phyloP scores from a whole-genome alignment of 176 grass and related monocot genomes.

The Phoenix roebelenii region DNA sequence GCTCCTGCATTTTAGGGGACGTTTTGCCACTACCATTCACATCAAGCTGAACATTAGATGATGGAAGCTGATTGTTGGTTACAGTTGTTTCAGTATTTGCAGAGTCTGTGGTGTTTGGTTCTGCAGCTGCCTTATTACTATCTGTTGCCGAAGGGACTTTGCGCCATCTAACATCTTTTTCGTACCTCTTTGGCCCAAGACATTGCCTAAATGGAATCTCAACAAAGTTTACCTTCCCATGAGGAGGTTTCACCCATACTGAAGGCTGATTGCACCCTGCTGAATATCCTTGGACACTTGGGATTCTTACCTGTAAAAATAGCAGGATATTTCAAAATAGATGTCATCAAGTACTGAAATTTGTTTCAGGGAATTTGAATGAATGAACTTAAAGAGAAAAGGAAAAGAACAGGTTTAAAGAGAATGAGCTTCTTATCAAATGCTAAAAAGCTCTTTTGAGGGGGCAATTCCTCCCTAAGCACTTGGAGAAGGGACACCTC shows the following conservation, averaged over 20 bases:
- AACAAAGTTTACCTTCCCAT: background rate
- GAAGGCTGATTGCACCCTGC: background rate
- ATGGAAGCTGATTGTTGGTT: background rate
- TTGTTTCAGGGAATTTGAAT: no score
- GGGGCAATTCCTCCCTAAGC: no score
- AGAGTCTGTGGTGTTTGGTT: constrained; percentile 1
- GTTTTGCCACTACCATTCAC: constrained; percentile 2
- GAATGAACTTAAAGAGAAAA: no score
- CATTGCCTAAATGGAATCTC: background rate
- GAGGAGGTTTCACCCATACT: background rate
- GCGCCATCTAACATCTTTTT: background rate
- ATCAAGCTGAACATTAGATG: constrained; percentile 1
- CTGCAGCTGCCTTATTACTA: constrained; percentile 2
- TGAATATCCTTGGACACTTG: background rate
- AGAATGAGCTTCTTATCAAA: no score
- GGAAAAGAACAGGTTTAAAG: no score
- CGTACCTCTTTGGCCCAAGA: background rate
- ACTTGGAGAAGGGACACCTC: no score
- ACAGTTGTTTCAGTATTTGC: background rate
- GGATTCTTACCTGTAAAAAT: constrained; percentile 1
- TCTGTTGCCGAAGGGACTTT: constrained; percentile 9
- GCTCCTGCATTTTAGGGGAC: background rate
- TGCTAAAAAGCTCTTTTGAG: no score
- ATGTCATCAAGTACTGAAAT: no score
- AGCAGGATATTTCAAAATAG: background rate